Evolutionary conservation across 1,139 yeast species (phyloP).

Genomic region (Ogataea hybrid): DNA sequence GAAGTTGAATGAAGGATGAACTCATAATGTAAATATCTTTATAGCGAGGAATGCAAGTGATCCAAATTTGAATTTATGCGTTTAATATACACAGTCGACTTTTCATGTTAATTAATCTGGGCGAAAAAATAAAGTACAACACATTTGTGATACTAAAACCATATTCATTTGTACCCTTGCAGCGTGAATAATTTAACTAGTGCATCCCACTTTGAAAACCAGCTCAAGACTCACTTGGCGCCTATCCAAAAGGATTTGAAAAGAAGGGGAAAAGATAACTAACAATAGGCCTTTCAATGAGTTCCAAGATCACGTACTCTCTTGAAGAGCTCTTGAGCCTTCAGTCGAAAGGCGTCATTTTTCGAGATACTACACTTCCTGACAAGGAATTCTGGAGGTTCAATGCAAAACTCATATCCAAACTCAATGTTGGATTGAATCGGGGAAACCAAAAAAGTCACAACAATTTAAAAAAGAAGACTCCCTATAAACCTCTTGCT

Average conservation of each 20-base stretch:
- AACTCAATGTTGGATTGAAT: background rate
- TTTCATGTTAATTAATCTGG: background rate
- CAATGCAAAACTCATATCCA: slow-evolving; percentile 12
- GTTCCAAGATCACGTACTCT: slow-evolving; percentile 13
- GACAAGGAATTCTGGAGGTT: slow-evolving; percentile 25
- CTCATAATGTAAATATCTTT: too few relatives aligned
- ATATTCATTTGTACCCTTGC: too few relatives aligned
- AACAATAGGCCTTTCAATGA: background rate
- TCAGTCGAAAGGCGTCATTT: slow-evolving; percentile 16
- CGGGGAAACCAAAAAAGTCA: background rate
- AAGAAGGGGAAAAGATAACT: slow-evolving; percentile 9
- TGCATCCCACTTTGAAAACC: too few relatives aligned
- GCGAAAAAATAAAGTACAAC: background rate
- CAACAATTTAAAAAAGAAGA: slow-evolving; percentile 2
- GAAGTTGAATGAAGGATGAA: slow-evolving; percentile 16
- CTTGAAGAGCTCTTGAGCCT: slow-evolving; percentile 18
- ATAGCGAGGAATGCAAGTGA: background rate
- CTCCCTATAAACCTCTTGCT: background rate
- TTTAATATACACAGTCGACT: background rate
- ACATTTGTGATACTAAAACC: background rate
- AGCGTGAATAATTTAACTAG: too few relatives aligned
- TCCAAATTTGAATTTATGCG: too few relatives aligned
- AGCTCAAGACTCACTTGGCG: too few relatives aligned
- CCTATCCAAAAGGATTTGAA: too few relatives aligned
- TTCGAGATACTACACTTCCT: slow-evolving; percentile 21